These are phyloP conservation scores for Kodamaea sp. DNA, from an alignment of 1,139 yeast species.

Conservation along the genomic window DNA sequence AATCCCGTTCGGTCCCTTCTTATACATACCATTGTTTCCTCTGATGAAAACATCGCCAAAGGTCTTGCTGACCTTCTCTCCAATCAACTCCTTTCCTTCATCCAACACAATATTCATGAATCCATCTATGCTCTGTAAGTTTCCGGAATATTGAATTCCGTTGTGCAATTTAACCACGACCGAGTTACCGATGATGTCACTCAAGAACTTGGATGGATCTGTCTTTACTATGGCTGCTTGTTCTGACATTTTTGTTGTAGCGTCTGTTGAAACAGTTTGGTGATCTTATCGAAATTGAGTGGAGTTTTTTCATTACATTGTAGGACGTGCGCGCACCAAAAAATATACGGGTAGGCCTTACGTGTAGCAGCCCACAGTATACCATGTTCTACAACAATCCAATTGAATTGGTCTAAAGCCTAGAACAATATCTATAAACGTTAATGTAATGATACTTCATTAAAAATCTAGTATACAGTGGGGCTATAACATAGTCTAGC, in stretches of 20 bases:
- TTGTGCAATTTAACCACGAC: constrained; percentile 85
- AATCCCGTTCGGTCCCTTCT: neutral
- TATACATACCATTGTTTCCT: constrained; percentile 79
- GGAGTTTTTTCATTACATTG: no score
- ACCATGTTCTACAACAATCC: no score
- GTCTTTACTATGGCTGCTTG: constrained; percentile 23
- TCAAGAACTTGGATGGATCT: constrained; percentile 76
- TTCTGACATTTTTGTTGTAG: constrained; percentile 5
- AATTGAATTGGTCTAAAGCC: no score
- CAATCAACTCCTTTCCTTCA: constrained; percentile 66
- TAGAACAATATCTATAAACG: no score
- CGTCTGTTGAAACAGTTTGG: neutral
- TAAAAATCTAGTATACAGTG: no score
- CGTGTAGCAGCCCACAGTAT: no score
- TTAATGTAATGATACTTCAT: no score
- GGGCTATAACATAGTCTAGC: no score
- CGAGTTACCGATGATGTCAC: constrained; percentile 74
- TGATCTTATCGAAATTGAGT: no score
- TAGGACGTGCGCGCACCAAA: no score
- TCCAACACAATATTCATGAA: constrained; percentile 93
- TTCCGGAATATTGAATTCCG: constrained; percentile 78
- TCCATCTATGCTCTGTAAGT: constrained; percentile 89
- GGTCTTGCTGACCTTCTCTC: constrained; percentile 52
- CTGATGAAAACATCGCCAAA: constrained; percentile 91
- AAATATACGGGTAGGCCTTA: no score